Evolutionary conservation across 139 green algal species (phyloP).

Genomic region (Eudorina sp.): DNA sequence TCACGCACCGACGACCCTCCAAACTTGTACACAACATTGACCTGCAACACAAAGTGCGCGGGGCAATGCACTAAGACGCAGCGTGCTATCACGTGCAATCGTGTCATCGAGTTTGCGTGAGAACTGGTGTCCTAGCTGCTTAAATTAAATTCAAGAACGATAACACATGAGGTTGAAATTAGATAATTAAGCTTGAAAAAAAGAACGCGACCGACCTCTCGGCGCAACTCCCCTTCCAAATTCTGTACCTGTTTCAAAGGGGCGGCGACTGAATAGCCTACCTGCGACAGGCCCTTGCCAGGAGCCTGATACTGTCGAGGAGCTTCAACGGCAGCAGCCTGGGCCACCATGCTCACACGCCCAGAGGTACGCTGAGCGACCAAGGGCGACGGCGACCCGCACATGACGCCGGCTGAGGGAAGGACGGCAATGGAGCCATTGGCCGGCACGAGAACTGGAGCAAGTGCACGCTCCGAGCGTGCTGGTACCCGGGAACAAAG

Average conservation of each 20-base stretch:
- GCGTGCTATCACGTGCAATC: not conserved
- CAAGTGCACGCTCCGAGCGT: not conserved
- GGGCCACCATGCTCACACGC: not conserved
- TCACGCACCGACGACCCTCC: constrained; percentile 94
- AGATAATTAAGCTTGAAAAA: no score
- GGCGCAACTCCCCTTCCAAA: not conserved
- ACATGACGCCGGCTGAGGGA: not conserved
- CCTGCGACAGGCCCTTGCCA: constrained; percentile 53
- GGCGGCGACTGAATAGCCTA: not conserved
- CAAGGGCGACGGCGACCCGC: not conserved
- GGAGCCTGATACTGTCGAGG: constrained; percentile 37
- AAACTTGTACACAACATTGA: constrained; percentile 97
- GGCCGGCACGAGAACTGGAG: not conserved
- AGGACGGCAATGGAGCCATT: not conserved
- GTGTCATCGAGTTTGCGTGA: not conserved
- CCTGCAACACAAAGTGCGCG: no score
- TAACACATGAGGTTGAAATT: no score
- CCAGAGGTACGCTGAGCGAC: not conserved
- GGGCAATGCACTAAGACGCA: not conserved
- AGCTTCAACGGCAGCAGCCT: constrained; percentile 11
- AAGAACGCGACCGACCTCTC: no score
- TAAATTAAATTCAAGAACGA: no score
- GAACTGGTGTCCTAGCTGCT: no score
- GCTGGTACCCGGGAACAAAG: not conserved
- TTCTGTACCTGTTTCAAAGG: not conserved